phyloP scores from a whole-genome alignment of 192 early-diverging fungal species.

The Dimargaris verticillata region DNA sequence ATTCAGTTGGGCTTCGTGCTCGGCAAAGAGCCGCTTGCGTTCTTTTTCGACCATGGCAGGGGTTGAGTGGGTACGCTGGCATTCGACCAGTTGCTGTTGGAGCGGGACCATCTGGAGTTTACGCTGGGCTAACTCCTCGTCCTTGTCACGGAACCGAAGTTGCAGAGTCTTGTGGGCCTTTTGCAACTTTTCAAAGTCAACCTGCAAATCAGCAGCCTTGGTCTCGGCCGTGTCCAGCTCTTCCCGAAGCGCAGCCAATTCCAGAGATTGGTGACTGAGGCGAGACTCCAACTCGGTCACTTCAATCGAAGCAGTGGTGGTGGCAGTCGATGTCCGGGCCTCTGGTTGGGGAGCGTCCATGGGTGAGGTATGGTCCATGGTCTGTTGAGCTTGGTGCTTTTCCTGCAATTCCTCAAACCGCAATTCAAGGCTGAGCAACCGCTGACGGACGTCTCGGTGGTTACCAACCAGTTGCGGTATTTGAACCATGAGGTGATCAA shows the following conservation, averaged over 20 bases:
- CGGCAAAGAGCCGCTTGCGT: not conserved
- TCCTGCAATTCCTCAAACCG: too few species aligned
- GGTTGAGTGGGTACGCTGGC: conserved; percentile 6
- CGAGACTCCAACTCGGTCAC: not conserved
- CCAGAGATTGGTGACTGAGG: conserved; percentile 1
- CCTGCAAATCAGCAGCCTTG: not conserved
- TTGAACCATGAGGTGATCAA: too few species aligned
- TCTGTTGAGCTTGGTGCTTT: too few species aligned
- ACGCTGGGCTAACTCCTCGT: conserved; percentile 3
- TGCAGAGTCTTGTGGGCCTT: not conserved
- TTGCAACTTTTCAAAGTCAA: not conserved
- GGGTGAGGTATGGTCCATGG: too few species aligned
- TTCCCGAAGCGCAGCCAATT: conserved; percentile 5
- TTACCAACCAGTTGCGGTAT: too few species aligned
- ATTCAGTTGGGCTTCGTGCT: not conserved
- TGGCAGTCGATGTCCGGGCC: too few species aligned
- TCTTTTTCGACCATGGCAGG: conserved; percentile 2
- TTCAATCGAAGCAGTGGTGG: not conserved
- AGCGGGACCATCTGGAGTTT: not conserved
- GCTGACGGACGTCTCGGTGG: too few species aligned
- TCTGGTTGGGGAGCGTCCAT: too few species aligned
- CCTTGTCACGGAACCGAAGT: conserved; percentile 1
- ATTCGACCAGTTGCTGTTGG: not conserved
- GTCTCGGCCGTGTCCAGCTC: conserved; percentile 3
- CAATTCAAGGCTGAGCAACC: too few species aligned